phyloP scores from a whole-genome alignment of 2,329 filamentous ascomycete genomes.

The Xylaria sp. region DNA sequence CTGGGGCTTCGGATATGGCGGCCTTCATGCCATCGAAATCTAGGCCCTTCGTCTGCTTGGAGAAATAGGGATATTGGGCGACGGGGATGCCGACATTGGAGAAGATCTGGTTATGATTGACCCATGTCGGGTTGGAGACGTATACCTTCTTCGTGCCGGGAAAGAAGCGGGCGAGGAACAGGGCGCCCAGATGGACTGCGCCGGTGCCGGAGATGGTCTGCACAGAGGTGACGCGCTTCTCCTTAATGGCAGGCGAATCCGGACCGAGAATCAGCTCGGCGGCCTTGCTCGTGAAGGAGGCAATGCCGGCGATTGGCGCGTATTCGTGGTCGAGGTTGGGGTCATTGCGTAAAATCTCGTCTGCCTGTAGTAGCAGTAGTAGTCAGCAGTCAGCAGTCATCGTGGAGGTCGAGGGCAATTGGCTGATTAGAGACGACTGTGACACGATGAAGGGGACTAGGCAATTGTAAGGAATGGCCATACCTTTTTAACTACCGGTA shows the following conservation, averaged over 20 bases:
- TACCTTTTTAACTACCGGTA: slow-evolving; percentile 97
- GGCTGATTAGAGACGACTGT: background rate
- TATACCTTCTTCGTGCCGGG: slow-evolving; percentile 79
- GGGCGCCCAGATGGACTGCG: slow-evolving; percentile 89
- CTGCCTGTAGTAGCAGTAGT: slow-evolving; percentile 69
- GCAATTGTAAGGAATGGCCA: slow-evolving; percentile 41
- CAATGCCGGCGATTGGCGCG: slow-evolving; percentile 90
- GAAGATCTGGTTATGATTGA: slow-evolving; percentile 99
- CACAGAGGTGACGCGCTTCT: slow-evolving; percentile 82
- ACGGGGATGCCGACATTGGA: slow-evolving; percentile 83
- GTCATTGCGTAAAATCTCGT: slow-evolving; percentile 87
- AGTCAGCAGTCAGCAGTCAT: slow-evolving; percentile 39
- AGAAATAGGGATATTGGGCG: slow-evolving; percentile 93
- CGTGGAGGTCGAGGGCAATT: slow-evolving; percentile 14
- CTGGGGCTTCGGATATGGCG: slow-evolving; percentile 74
- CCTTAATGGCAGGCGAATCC: slow-evolving; percentile 81
- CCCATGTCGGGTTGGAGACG: slow-evolving; percentile 96
- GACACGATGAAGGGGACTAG: background rate
- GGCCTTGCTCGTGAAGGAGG: slow-evolving; percentile 86
- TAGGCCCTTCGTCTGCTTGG: slow-evolving; percentile 85
- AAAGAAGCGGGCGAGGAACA: slow-evolving; percentile 96
- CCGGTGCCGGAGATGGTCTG: slow-evolving; percentile 98
- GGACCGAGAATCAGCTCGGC: slow-evolving; percentile 87
- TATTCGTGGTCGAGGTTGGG: slow-evolving; percentile 97
- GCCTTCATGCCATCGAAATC: slow-evolving; percentile 90